Base-by-base conservation (phyloP, 164 flowering plant genomes). In the Tetrastigma voinierianum region DNA sequence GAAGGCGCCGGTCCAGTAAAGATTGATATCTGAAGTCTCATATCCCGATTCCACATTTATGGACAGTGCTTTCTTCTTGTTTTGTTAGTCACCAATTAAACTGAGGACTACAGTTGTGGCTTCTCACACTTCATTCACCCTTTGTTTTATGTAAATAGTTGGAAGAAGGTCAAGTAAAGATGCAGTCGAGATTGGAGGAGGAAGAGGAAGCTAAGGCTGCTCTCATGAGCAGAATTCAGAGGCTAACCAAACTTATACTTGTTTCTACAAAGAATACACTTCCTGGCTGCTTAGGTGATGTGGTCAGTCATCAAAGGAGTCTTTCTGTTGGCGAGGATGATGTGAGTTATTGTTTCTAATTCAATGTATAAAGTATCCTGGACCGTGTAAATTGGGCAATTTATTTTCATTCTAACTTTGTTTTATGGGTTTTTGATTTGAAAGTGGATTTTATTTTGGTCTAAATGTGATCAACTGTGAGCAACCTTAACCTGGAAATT, bases 201-300 rank as follows among this genome's bases (percentile, higher is more conserved):
- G 99, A 96, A 77, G 99, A 96, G 78, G 99, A 96, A 74, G 99
- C 90, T 23, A 96, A 96, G 79, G 96, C 93, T 68, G 99, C 99
- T 71, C 87, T 96, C 21, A 89, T 93, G 96, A 96, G 98, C 80
- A 87, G 99, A 79, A 96, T 96, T 58, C 99, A 96, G 70, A 84
- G 92, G 82, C 84, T 96, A 45, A 96, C 99, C 4, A 96, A 96
- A 72, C 90, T 96, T 46, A 96, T 96, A 59, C 97, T 96, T 67
- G 99, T 96, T 72, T 96, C 99, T 52, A 81, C 98, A 14, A 96
- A 96, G 76, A 90, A 84, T 72, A 72, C 91, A 12, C 81, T 90
- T 66, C 96, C 99, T 69, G 91, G 88, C 67, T 72, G 65, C 70
- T 63, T 83, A 75, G 76, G 70, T 76, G 97, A 93, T 57, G 73